A percentile compares a stretch with the other conserved stretches of the same genome.
phyloP scores from a whole-genome alignment of 2,329 filamentous ascomycete species.

The Gnomoniopsis sp. region DNA sequence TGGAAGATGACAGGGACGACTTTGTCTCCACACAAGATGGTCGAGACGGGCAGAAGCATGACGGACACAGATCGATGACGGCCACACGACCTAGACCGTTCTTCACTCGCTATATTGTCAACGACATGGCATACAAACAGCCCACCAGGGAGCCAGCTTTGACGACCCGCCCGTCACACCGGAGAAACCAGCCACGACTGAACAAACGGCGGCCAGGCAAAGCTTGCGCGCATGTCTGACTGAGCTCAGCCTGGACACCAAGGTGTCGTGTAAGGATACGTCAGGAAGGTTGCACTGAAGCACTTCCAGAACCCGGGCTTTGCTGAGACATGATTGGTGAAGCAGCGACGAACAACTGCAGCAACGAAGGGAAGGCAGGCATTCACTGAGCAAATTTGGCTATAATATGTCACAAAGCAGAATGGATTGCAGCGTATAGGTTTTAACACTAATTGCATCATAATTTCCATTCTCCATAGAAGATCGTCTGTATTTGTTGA shows the following conservation, averaged over 20 bases:
- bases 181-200: background rate
- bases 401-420: slow-evolving; percentile 10
- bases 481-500: background rate
- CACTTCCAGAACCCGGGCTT: background rate
- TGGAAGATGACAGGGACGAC: background rate
- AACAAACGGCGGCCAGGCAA: background rate
- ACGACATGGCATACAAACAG: background rate
- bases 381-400: slow-evolving; percentile 5
- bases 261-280: slow-evolving; percentile 1
- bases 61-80: slow-evolving; percentile 2
- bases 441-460: slow-evolving; percentile 17
- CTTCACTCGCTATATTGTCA: background rate
- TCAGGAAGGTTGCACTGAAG: background rate
- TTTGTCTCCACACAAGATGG: background rate
- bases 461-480: slow-evolving; percentile 15
- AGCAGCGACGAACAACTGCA: background rate
- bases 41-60: background rate
- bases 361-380: background rate
- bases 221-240: background rate
- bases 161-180: background rate
- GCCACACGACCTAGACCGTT: background rate
- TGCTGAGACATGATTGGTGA: background rate
- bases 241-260: slow-evolving; percentile 1
- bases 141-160: background rate
- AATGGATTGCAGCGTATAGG: slow-evolving; percentile 18